Base-by-base conservation (phyloP, 2,329 filamentous ascomycete genomes). In the Biscogniauxia sp. region DNA sequence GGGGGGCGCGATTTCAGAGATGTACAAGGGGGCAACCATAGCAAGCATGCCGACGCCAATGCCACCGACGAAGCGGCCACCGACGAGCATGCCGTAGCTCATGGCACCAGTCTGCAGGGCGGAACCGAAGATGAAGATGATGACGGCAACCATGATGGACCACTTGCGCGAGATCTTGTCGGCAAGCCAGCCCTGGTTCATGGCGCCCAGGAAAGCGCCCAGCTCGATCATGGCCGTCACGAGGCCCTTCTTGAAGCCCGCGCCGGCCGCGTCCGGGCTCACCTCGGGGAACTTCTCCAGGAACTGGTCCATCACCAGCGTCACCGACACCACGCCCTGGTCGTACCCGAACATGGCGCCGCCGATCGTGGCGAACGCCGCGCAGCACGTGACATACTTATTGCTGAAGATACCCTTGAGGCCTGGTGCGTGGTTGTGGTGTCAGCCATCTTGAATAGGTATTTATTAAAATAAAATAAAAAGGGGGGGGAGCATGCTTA, bases 171-270 rank as follows among this genome's bases (percentile, higher is more conserved):
- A 82, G 53, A 82, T 68, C 32, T 76, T 77, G 62, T 86, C 83
- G 5, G 82, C 82, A 7, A 85, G 72, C 65, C 82, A 81, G 0
- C 83, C 82, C 28, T 78, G 80, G 67, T 80, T 79, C 32, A 87
- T 69, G 3, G 79, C 78, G 32, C 84, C 84, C 23, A 84, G 68
- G 80, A 83, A 85, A 51, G 83, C 84, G 52, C 84, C 84, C 2
- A 87, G 76, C 68, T 84, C 81, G 25, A 86, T 77, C 66, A 82
- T 79, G 3, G 76, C 69, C 1, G 73, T 75, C 67, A 75, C 69
- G 26, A 66, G 55, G 8, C 59, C 59, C 20, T 59, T 62, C 37
- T 59, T 45, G 53, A 60, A 83, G 5, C 82, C 82, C 0, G 77
- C 80, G 0, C 79, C 79, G 23, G 76, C 76, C 17, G 79, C 77